Evolutionary conservation across 768 basidiomycete genomes (phyloP), one percentile per base, ranked within the genome.

Genomic region (Agrocybe praecox): DNA sequence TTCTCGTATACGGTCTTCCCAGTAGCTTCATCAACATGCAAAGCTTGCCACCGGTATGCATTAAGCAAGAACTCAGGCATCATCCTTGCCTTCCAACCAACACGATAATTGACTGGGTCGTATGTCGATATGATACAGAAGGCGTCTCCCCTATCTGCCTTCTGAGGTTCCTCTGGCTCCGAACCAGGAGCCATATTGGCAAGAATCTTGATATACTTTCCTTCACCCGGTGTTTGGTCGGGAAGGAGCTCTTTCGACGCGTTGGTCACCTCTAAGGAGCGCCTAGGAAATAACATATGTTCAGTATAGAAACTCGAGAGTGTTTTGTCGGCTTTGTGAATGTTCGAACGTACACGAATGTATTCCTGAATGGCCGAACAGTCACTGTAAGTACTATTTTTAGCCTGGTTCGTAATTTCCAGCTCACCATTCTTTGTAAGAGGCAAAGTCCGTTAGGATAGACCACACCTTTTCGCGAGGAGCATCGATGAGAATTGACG

Each of bases 1-100:
- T 80, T 83, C 68, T 90, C 87, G 59, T 91, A 91, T 47, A 76
- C 78, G 24, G 87, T 88, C 61, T 74, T 72, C 62, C 81, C 79
- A 34, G 79, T 83, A 1, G 73, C 76, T 40, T 76, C 80, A 32
- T 69, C 71, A 9, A 78, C 73, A 26, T 73, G 80, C 51, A 91
- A 66, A 55, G 74, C 74, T 68, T 91, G 89, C 88, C 87, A 90
- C 15, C 89, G 77, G 56, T 84, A 81, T 2, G 81, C 71, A 24
- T 59, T 55, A 24, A 90, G 60, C n/a, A 87, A 57, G 77, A 81
- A 85, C 0, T 57, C 36, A 1, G 84, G 81, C 26, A 73, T 59
- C 0, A 68, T 67, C 19, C 69, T 59, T 29, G 75, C 74, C 32
- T 69, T 62, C 89, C 89, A 91, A 18, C 85, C 79, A 29, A 82